Conservation (phyloP, 2,329 filamentous ascomycete species). For the Orbilia quercus region DNA sequence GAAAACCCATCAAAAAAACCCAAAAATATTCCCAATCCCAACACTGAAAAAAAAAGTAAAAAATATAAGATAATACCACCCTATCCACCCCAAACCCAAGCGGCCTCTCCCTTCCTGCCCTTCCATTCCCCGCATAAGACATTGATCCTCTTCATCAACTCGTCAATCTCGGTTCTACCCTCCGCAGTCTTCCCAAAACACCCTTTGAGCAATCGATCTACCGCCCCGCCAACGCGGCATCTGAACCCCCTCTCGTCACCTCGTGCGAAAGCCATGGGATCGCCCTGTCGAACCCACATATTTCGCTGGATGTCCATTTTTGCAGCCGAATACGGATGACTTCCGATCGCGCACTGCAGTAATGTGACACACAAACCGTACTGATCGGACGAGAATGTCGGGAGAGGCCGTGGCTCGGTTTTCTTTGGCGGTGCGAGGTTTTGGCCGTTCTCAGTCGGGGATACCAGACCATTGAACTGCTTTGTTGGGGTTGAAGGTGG, state of each 20-base stretch:
- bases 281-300: conserved; percentile 59
- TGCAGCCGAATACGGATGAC: conserved; percentile 59
- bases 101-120: conserved; percentile 30
- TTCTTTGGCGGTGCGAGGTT: conserved; percentile 7
- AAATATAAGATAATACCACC: not conserved
- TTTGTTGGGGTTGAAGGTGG: conserved; percentile 52
- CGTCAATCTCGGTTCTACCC: conserved; percentile 36
- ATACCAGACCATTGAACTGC: not conserved
- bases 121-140: conserved; percentile 33
- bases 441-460: not conserved
- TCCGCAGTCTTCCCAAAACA: conserved; percentile 59
- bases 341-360: conserved; percentile 58
- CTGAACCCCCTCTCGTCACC: conserved; percentile 57
- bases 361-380: conserved; percentile 59
- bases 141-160: conserved; percentile 19
- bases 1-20: not conserved
- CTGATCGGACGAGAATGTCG: conserved; percentile 58
- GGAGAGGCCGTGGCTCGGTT: conserved; percentile 54
- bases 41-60: conserved; percentile 12
- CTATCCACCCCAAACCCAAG: conserved; percentile 45
- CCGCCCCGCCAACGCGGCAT: conserved; percentile 53
- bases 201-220: conserved; percentile 56
- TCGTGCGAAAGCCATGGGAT: conserved; percentile 59
- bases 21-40: conserved; percentile 1
- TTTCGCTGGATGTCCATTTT: conserved; percentile 55